Percentiles rank a stretch among this genome's conserved stretches.
These are phyloP conservation scores for Coniochaeta hoffmannii DNA, from an alignment of 2,329 filamentous ascomycete species.

Conservation along the genomic window DNA sequence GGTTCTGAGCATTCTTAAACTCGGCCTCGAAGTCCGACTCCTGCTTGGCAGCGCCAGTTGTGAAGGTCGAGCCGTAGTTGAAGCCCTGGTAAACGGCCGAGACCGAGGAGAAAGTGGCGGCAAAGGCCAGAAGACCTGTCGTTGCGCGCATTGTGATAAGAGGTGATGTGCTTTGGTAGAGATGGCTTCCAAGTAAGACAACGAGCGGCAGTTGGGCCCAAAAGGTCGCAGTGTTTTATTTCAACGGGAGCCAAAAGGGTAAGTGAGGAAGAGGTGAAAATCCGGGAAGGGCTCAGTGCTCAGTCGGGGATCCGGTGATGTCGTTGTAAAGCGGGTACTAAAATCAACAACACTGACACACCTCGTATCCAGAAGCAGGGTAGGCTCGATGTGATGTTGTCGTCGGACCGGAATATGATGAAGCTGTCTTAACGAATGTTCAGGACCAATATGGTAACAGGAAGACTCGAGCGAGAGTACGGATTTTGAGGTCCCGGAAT, in stretches of 20 bases:
- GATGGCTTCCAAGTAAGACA: background rate
- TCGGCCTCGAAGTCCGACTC: slow-evolving; percentile 62
- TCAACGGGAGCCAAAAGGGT: background rate
- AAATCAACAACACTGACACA: background rate
- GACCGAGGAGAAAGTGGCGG: slow-evolving; percentile 24
- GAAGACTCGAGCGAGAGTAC: background rate
- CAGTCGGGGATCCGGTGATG: background rate
- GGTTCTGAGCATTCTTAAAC: slow-evolving; percentile 57
- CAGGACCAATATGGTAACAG: background rate
- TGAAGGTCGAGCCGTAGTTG: slow-evolving; percentile 63
- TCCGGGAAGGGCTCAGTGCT: background rate
- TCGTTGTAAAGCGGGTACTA: background rate
- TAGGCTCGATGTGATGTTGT: background rate
- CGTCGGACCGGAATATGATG: background rate
- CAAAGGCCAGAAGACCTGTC: slow-evolving; percentile 23
- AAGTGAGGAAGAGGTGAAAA: background rate
- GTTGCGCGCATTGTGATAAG: background rate
- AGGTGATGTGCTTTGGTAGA: background rate
- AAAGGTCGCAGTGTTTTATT: background rate
- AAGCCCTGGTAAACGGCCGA: slow-evolving; percentile 51
- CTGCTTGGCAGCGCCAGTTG: slow-evolving; percentile 49
- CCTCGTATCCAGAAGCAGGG: background rate
- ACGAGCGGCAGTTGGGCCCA: background rate
- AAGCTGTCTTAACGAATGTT: background rate
- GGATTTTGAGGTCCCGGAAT: background rate